Evolutionary conservation across 805 yeast species (phyloP).

Genomic region (Saturnispora kantuleensis): DNA sequence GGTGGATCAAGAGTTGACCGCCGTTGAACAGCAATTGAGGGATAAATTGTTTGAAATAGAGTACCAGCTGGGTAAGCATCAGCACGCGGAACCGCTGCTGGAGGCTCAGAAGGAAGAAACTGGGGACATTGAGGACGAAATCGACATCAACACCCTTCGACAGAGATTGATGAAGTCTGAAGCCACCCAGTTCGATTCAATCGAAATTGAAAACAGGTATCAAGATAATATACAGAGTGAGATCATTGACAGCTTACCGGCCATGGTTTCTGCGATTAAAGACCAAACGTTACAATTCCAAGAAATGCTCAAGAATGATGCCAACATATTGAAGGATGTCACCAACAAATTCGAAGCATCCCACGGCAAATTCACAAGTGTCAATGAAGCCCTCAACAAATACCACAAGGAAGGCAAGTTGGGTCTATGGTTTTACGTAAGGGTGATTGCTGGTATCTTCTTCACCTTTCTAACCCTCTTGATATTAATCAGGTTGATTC

Average conservation of each 20-base stretch:
- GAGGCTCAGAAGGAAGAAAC: background rate
- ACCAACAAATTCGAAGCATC: conserved; percentile 26
- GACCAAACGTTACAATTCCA: conserved; percentile 27
- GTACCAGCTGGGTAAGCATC: conserved; percentile 8
- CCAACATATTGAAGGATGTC: conserved; percentile 25
- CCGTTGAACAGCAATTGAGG: conserved; percentile 5
- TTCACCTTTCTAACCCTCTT: conserved; percentile 20
- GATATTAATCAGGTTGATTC: conserved; percentile 23
- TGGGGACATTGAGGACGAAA: conserved; percentile 14
- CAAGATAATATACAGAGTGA: conserved; percentile 28
- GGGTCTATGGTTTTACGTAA: conserved; percentile 26
- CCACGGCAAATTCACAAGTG: conserved; percentile 20
- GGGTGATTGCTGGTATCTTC: conserved; percentile 18
- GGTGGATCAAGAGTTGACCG: background rate
- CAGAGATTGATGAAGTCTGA: conserved; percentile 21
- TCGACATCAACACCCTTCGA: conserved; percentile 19
- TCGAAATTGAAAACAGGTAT: conserved; percentile 21
- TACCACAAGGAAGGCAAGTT: conserved; percentile 27
- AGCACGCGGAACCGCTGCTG: background rate
- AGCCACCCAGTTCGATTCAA: conserved; percentile 21
- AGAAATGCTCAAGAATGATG: conserved; percentile 25
- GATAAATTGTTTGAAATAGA: conserved; percentile 15
- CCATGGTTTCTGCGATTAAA: conserved; percentile 23
- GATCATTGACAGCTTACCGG: conserved; percentile 23
- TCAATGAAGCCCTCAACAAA: conserved; percentile 20